Conservation (phyloP, 257 asterid species). For the Plantago elongata region DNA sequence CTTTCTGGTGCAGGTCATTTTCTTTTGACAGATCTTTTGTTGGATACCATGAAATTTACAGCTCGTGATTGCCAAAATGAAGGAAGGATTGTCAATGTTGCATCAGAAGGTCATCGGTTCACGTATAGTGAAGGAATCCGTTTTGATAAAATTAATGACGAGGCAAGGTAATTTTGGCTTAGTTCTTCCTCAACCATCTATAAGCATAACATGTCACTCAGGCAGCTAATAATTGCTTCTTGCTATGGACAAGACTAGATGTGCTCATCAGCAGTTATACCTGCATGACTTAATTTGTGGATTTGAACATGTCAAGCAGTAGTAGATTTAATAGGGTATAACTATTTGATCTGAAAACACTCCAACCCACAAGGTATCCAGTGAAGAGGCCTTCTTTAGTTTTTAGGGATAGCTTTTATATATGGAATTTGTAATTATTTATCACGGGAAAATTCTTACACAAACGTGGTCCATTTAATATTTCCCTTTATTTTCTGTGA, state of each 20-base stretch:
- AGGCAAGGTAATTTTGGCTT: slow-evolving; percentile 27
- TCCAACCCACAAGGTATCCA: too few species aligned
- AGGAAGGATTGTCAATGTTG: slow-evolving; percentile 56
- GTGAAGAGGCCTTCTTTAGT: too few species aligned
- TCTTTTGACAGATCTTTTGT: slow-evolving; percentile 47
- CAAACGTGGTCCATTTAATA: too few species aligned
- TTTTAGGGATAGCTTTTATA: too few species aligned
- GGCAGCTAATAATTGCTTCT: background rate
- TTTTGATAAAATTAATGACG: slow-evolving; percentile 50
- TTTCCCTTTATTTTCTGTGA: background rate
- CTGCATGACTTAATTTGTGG: background rate
- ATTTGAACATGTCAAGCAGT: background rate
- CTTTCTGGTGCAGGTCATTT: slow-evolving; percentile 43
- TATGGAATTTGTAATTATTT: too few species aligned
- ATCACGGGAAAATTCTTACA: too few species aligned
- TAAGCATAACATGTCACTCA: background rate
- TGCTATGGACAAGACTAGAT: background rate
- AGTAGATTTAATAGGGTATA: too few species aligned
- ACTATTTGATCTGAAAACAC: too few species aligned
- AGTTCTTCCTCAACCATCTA: slow-evolving; percentile 9
- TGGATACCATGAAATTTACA: slow-evolving; percentile 52
- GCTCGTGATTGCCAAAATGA: slow-evolving; percentile 43
- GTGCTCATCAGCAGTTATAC: background rate
- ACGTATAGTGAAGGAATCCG: slow-evolving; percentile 38
- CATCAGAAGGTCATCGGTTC: slow-evolving; percentile 43